Conservation (phyloP, 129 eudicot species). For the Escallonia rubra region DNA sequence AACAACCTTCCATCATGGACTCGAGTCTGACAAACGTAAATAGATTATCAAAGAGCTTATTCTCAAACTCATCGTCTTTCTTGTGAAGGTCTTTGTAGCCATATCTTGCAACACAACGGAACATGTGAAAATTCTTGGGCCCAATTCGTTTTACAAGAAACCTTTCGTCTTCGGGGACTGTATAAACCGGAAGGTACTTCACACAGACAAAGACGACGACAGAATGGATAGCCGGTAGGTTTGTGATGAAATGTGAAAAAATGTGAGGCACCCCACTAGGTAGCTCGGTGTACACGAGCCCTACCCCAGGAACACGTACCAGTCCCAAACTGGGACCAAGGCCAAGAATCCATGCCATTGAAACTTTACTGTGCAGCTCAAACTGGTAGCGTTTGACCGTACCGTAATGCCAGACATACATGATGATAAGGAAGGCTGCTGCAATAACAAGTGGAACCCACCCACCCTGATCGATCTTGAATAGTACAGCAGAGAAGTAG, state of each 20-base stretch:
- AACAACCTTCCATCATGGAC: constrained; percentile 94
- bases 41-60: constrained; percentile 66
- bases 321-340: constrained; percentile 94
- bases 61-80: constrained; percentile 86
- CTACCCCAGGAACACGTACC: constrained; percentile 92
- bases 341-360: constrained; percentile 92
- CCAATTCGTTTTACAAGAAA: constrained; percentile 85
- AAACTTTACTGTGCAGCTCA: constrained; percentile 91
- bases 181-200: constrained; percentile 84
- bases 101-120: constrained; percentile 89
- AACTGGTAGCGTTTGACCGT: constrained; percentile 78
- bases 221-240: constrained; percentile 85
- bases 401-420: constrained; percentile 97
- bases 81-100: constrained; percentile 93
- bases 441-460: constrained; percentile 98
- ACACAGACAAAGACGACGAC: constrained; percentile 89
- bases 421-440: constrained; percentile 70
- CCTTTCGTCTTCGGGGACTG: constrained; percentile 82
- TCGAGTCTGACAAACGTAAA: constrained; percentile 81
- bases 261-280: constrained; percentile 92
- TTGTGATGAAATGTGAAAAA: constrained; percentile 90
- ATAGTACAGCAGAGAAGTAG: constrained; percentile 84
- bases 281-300: constrained; percentile 96
- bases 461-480: constrained; percentile 87
- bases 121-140: constrained; percentile 89